These are phyloP conservation scores for Baudoinia panamericana DNA, from an alignment of 495 filamentous ascomycete species.

Conservation along the genomic window DNA sequence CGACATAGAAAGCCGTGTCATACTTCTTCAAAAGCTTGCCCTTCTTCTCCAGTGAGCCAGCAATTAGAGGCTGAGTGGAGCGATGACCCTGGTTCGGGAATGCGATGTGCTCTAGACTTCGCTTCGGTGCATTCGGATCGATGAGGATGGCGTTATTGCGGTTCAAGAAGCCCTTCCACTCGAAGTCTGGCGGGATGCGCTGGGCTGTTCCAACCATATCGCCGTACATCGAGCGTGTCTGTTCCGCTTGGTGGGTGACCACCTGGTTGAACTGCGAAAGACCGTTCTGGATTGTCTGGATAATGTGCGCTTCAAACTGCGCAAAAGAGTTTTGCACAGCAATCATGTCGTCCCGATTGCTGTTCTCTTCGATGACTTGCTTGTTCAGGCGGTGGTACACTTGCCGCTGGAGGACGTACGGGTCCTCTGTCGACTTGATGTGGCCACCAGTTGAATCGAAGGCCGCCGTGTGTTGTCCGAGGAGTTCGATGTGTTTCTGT, in stretches of 20 bases:
- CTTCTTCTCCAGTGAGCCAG: slow-evolving; percentile 79
- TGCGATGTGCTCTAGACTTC: slow-evolving; percentile 53
- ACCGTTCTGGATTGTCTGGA: slow-evolving; percentile 68
- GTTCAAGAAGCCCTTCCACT: slow-evolving; percentile 72
- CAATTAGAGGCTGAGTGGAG: slow-evolving; percentile 68
- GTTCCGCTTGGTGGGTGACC: slow-evolving; percentile 66
- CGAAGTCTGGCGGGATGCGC: slow-evolving; percentile 74
- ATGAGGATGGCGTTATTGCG: slow-evolving; percentile 61
- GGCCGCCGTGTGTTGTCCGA: slow-evolving; percentile 66
- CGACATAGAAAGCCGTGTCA: slow-evolving; percentile 71
- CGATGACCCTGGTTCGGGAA: slow-evolving; percentile 83
- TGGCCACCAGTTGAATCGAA: slow-evolving; percentile 60
- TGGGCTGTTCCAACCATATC: slow-evolving; percentile 71
- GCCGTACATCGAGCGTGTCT: slow-evolving; percentile 60
- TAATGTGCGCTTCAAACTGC: slow-evolving; percentile 73
- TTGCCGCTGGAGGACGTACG: slow-evolving; percentile 73
- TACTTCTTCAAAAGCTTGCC: slow-evolving; percentile 53
- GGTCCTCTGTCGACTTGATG: slow-evolving; percentile 57
- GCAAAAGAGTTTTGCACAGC: slow-evolving; percentile 79
- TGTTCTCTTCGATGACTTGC: slow-evolving; percentile 90
- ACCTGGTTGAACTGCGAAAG: slow-evolving; percentile 68
- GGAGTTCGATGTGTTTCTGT: slow-evolving; percentile 90
- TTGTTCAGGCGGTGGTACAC: slow-evolving; percentile 73
- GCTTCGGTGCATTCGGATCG: slow-evolving; percentile 58
- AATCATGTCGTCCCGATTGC: slow-evolving; percentile 78